A percentile compares a stretch with the other conserved stretches of the same genome.
Conservation (phyloP, 176 grass and related monocot genomes). For the Eragrostis curvula region DNA sequence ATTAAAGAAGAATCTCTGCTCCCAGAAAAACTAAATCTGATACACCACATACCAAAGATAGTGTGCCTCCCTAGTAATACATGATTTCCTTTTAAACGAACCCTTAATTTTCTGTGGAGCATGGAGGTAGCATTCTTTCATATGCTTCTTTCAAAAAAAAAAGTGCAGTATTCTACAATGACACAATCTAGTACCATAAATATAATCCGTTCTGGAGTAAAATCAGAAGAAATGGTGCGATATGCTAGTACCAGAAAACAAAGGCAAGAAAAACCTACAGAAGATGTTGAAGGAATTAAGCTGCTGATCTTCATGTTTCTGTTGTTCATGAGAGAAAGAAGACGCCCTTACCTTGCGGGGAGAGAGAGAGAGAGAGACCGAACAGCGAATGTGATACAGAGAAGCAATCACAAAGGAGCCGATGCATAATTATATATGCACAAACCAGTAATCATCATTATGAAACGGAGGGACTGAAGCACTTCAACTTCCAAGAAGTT, state of each 20-base stretch:
- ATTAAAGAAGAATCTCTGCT: background rate
- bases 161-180: background rate
- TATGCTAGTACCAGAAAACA: background rate
- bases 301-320: background rate
- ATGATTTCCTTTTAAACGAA: background rate
- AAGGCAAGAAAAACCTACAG: background rate
- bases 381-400: background rate
- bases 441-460: background rate
- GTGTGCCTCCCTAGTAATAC: background rate
- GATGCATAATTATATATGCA: background rate
- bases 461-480: background rate
- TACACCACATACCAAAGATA: background rate
- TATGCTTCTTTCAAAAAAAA: conserved; percentile 4
- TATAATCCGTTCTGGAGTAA: background rate
- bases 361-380: background rate
- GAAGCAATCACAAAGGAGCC: too few relatives aligned
- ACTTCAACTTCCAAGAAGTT: background rate
- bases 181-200: background rate
- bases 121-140: background rate
- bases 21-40: background rate
- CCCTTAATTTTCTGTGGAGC: background rate
- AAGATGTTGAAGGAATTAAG: background rate
- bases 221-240: background rate
- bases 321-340: background rate
- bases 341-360: background rate